phyloP scores from a whole-genome alignment of 2,329 filamentous ascomycete genomes.

The Alternaria gansuensis region DNA sequence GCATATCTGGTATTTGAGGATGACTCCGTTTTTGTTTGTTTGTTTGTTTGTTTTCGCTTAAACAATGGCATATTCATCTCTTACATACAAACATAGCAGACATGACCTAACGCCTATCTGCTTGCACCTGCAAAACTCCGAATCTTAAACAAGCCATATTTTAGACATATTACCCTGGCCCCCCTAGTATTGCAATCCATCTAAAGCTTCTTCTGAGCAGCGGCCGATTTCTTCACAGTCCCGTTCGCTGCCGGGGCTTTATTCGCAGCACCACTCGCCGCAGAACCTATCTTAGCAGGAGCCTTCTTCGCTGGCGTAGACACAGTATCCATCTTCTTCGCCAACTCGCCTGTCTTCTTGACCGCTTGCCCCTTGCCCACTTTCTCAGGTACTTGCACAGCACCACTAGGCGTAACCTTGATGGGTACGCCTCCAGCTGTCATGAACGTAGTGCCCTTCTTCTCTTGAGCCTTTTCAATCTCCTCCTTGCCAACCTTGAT shows the following conservation, averaged over 20 bases:
- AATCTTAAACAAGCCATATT: background rate
- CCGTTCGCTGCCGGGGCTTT: background rate
- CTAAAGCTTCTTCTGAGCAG: conserved; percentile 18
- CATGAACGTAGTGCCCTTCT: conserved; percentile 39
- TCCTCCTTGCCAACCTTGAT: conserved; percentile 47
- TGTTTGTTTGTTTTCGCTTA: background rate
- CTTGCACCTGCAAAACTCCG: background rate
- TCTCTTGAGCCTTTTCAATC: conserved; percentile 44
- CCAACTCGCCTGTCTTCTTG: conserved; percentile 10
- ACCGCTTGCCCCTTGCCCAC: conserved; percentile 2
- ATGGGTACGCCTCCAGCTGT: conserved; percentile 47
- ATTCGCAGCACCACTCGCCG: background rate
- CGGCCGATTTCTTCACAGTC: conserved; percentile 15
- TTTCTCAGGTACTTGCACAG: conserved; percentile 34
- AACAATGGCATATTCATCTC: background rate
- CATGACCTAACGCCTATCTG: background rate
- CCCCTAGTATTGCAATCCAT: background rate
- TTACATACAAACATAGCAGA: background rate
- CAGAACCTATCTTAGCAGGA: background rate
- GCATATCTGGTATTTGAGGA: background rate
- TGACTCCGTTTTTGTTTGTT: too few species aligned
- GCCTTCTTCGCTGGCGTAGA: conserved; percentile 9
- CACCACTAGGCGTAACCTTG: conserved; percentile 43
- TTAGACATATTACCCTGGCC: background rate
- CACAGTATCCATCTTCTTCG: conserved; percentile 4